Base-by-base conservation (phyloP, 352 stramenopile species). In the Aphanomyces cochlioides region DNA sequence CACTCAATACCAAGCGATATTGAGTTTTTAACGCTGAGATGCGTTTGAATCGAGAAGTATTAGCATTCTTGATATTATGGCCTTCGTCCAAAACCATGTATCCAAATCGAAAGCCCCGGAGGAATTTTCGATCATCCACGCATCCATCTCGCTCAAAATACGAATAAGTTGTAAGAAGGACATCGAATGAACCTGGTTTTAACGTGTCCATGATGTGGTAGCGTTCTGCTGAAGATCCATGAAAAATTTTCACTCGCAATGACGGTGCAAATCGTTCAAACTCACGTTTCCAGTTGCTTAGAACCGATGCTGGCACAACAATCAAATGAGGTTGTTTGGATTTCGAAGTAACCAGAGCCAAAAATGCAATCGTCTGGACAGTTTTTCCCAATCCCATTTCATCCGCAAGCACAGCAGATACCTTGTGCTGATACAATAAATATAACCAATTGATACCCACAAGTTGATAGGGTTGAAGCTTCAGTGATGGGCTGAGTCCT, bases 361-460 rank as follows among this genome's bases (percentile, higher is more conserved):
- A 68, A 60, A 94, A 96, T 2, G 85, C 40, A 69, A 94, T 89
- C n/a, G 85, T 90, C 67, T 96, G 88, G 3, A 93, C 86, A 3
- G 88, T 96, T 78, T 99, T 99, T 13, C 95, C 95, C 4, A 98
- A 82, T 21, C 93, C 92, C 93, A 97, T 97, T 64, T 97, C 90
- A 68, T 97, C 85, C 0, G 87, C 83, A 4, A 96, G 65, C 45
- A 96, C 86, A 7, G 85, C 82, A 5, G 84, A 93, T 28, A 93
- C 78, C 12, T 83, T 84, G 75, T 95, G 90, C 66, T 91, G 77
- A 54, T 87, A 86, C 5, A 93, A 73, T 15, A 93, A 45, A 34
- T 93, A 64, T 45, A 95, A 58, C 87, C 87, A 95, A 47, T 95
- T 95, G 17, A 95, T 73, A 3, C 87, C 87, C 34, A 93, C 87